Conservation (phyloP, 768 basidiomycete species). For the Xanthoconium purpureum region DNA sequence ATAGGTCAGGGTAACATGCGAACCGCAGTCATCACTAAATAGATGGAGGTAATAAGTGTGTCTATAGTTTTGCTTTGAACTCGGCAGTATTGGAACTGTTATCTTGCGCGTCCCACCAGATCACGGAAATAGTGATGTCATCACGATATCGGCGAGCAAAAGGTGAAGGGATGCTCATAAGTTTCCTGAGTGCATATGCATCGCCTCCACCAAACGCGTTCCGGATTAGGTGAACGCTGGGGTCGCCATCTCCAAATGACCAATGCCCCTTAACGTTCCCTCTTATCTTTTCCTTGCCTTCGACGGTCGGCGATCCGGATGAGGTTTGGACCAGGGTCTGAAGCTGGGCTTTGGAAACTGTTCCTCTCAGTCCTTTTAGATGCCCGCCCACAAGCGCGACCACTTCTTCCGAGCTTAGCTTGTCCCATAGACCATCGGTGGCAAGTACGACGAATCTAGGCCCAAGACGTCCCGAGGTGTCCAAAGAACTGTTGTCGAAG, state of each 20-base stretch:
- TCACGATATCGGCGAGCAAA: slow-evolving; percentile 75
- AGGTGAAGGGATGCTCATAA: slow-evolving; percentile 82
- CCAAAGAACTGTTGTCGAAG: slow-evolving; percentile 36
- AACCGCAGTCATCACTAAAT: background rate
- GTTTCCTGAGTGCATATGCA: slow-evolving; percentile 48
- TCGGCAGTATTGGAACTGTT: slow-evolving; percentile 34
- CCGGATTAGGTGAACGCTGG: slow-evolving; percentile 79
- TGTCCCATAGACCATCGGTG: slow-evolving; percentile 82
- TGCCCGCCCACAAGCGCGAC: slow-evolving; percentile 85
- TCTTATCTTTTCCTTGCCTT: slow-evolving; percentile 55
- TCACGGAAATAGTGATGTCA: slow-evolving; percentile 81
- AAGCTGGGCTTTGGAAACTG: slow-evolving; percentile 57
- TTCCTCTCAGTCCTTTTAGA: slow-evolving; percentile 67
- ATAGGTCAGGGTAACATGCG: background rate
- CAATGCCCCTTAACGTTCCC: slow-evolving; percentile 49
- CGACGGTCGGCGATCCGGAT: slow-evolving; percentile 50
- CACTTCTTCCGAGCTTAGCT: slow-evolving; percentile 76
- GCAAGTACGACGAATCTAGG: slow-evolving; percentile 82
- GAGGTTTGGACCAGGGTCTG: slow-evolving; percentile 52
- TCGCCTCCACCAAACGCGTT: slow-evolving; percentile 92
- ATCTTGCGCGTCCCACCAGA: slow-evolving; percentile 77
- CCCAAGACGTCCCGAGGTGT: slow-evolving; percentile 22
- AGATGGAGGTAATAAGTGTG: background rate
- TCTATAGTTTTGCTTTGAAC: slow-evolving; percentile 52
- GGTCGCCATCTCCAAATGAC: slow-evolving; percentile 77